A percentile compares a stretch with the other conserved stretches of the same genome.
These are phyloP conservation scores for Helichrysum umbraculigerum DNA, from an alignment of 129 eudicot genomes.

Conservation along the genomic window DNA sequence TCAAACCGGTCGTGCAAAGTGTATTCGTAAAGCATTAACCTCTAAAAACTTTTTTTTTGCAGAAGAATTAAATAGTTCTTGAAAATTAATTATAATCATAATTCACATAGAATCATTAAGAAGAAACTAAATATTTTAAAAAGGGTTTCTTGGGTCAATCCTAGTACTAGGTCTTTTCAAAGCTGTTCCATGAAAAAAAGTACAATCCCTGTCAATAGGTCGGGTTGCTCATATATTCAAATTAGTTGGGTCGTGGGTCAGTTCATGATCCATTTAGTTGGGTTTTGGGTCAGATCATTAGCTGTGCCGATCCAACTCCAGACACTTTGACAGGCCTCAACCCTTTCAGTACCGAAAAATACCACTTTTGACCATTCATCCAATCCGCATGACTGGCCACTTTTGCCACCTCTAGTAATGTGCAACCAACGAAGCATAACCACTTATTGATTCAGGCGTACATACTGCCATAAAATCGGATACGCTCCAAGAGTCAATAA, in stretches of 20 bases:
- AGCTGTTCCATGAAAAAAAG: neutral
- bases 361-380: neutral
- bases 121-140: neutral
- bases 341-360: neutral
- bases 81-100: neutral
- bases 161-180: no score
- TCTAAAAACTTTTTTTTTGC: neutral
- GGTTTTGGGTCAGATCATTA: neutral
- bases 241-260: neutral
- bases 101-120: neutral
- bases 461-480: conserved; percentile 81
- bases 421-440: neutral
- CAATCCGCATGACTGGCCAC: neutral
- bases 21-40: neutral
- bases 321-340: conserved; percentile 9
- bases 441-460: conserved; percentile 46
- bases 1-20: neutral
- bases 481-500: conserved; percentile 61
- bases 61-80: neutral
- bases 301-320: neutral
- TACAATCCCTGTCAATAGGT: neutral
- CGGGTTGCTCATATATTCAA: neutral
- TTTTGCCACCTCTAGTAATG: conserved; percentile 10
- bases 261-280: neutral
- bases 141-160: neutral